These are phyloP conservation scores for Irpex sp. DNA, from an alignment of 1,284 basidiomycete genomes.

Conservation along the genomic window DNA sequence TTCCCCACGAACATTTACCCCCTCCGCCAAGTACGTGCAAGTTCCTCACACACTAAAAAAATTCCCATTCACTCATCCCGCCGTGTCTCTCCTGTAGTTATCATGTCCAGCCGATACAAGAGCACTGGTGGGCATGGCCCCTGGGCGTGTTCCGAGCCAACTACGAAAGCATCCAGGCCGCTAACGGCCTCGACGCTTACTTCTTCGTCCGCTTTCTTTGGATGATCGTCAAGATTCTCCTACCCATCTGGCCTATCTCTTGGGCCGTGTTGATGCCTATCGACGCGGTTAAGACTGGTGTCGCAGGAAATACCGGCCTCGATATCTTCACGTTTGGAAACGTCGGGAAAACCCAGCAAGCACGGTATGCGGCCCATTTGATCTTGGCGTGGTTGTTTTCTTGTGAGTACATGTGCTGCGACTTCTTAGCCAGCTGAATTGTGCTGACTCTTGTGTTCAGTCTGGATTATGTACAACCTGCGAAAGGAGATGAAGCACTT, in stretches of 20 bases:
- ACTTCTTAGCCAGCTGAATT: neutral
- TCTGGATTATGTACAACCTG: slow-evolving; percentile 83
- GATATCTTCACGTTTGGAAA: slow-evolving; percentile 82
- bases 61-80: no score
- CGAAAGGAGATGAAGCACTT: slow-evolving; percentile 78
- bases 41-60: neutral
- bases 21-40: slow-evolving; percentile 37
- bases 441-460: slow-evolving; percentile 28
- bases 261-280: slow-evolving; percentile 71
- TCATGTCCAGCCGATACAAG: slow-evolving; percentile 25
- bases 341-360: slow-evolving; percentile 44
- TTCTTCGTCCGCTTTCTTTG: slow-evolving; percentile 88
- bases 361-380: slow-evolving; percentile 72
- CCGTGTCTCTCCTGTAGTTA: neutral
- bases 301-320: slow-evolving; percentile 53
- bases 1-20: slow-evolving; percentile 72
- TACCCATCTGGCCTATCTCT: slow-evolving; percentile 78
- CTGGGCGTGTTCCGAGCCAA: slow-evolving; percentile 50
- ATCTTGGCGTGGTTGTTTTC: slow-evolving; percentile 73
- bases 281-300: slow-evolving; percentile 50
- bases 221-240: slow-evolving; percentile 73
- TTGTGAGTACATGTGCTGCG: slow-evolving; percentile 37
- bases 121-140: slow-evolving; percentile 54
- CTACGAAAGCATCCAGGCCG: slow-evolving; percentile 54
- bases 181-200: slow-evolving; percentile 91